Conservation (phyloP, 176 grass and related monocot genomes). For the Paspalum vaginatum region DNA sequence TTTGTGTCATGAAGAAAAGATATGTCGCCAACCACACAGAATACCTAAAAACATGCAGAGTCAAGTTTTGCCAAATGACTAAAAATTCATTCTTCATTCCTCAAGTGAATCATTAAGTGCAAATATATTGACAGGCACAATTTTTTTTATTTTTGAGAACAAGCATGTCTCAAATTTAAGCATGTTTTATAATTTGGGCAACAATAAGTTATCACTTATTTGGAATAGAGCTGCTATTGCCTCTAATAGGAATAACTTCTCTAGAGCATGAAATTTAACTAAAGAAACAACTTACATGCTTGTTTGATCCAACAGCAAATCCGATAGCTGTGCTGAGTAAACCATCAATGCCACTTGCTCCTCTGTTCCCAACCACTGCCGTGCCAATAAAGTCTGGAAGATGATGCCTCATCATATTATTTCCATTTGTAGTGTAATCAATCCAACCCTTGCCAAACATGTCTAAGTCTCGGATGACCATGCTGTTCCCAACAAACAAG, state of each 20-base stretch:
- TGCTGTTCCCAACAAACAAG: conserved; percentile 94
- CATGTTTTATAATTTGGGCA: too few relatives aligned
- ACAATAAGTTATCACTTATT: conserved; percentile 18
- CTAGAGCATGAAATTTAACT: background rate
- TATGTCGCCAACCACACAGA: conserved; percentile 90
- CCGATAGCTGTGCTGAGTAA: conserved; percentile 91
- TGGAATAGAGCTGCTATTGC: background rate
- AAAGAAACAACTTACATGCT: conserved; percentile 57
- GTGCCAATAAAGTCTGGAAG: conserved; percentile 65
- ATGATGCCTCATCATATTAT: conserved; percentile 38
- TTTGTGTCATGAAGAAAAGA: conserved; percentile 99
- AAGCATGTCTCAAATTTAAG: background rate
- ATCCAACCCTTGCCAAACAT: conserved; percentile 89
- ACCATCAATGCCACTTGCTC: conserved; percentile 99
- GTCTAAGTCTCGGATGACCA: conserved; percentile 89
- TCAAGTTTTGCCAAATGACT: conserved; percentile 25
- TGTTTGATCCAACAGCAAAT: conserved; percentile 82
- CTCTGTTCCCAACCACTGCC: conserved; percentile 76
- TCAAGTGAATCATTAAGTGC: background rate
- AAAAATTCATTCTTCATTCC: conserved; percentile 7
- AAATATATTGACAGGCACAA: conserved; percentile 14
- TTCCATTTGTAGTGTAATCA: conserved; percentile 37
- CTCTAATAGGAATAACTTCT: conserved; percentile 9
- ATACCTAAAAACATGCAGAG: conserved; percentile 59
- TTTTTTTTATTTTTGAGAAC: background rate